Conservation (phyloP, 164 flowering plant species). For the Chimonanthus salicifolius region DNA sequence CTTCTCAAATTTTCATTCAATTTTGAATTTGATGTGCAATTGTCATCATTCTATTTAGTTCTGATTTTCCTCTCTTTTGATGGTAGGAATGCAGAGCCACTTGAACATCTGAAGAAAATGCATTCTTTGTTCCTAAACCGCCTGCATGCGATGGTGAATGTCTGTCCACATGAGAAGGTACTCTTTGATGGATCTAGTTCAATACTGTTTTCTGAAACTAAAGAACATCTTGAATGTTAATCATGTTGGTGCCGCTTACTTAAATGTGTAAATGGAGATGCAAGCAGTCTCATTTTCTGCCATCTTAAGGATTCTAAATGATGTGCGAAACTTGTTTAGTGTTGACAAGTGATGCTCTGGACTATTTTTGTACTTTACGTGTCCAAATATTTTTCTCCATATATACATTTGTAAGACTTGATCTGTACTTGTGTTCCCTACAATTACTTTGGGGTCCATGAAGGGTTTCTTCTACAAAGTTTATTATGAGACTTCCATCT, state of each 20-base stretch:
- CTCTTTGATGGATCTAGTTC: neutral
- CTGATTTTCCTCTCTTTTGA: neutral
- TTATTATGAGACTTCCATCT: too few species aligned
- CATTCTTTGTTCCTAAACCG: conserved; percentile 48
- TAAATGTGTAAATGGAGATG: neutral
- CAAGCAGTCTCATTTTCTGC: neutral
- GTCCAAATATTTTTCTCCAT: too few species aligned
- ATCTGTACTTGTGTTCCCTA: too few species aligned
- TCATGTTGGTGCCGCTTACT: neutral
- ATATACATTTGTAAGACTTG: too few species aligned
- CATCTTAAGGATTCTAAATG: neutral
- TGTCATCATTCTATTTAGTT: neutral
- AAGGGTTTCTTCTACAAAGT: too few species aligned
- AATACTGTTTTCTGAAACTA: neutral
- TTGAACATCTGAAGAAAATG: conserved; percentile 52
- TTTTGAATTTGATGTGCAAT: neutral
- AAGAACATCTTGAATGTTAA: neutral
- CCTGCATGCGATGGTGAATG: conserved; percentile 38
- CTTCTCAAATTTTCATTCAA: neutral
- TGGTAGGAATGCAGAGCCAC: conserved; percentile 70
- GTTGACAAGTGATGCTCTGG: neutral
- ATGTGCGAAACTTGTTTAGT: neutral
- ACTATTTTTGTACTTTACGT: neutral
- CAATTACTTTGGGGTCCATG: too few species aligned
- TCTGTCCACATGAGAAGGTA: conserved; percentile 42